Evolutionary conservation across 2,329 filamentous ascomycete genomes (phyloP), one percentile per base, ranked within the genome.

Genomic region (Colletotrichum orbiculare): DNA sequence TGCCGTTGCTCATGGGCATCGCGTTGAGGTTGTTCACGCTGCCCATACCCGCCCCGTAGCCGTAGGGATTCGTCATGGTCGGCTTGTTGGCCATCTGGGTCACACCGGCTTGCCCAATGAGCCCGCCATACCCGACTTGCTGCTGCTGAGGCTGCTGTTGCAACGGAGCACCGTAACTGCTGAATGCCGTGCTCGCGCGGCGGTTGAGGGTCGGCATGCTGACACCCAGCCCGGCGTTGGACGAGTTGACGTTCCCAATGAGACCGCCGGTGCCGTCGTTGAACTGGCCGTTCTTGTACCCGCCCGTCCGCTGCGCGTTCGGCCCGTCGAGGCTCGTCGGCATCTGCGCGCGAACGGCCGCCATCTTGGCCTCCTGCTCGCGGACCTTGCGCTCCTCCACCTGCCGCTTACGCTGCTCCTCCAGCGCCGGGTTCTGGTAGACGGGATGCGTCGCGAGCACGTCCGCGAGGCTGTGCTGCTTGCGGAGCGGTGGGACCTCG

Each of bases 381-480:
- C 73, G 73, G 10, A 76, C 76, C 10, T 77, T 74, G 2, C 78
- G 78, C 6, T 74, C 73, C 12, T 81, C 79, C 61, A 82, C 78
- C 37, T 79, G 75, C 8, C 74, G 76, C 4, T 76, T 76, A 48
- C 77, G 74, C 13, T 83, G 79, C 5, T 75, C 76, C 10, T 78
- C 74, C n/a, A 78, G 75, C 1, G 78, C 76, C 37, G 84, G 78
- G 0, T 61, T 53, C 9, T 80, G 81, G 42, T 77, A 70, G 34
- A 76, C 72, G 6, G 82, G 81, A 54, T 84, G 80, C 1, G 75
- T 78, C 15, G 76, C 73, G 4, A 88, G 77, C 6, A 92, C 79
- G 68, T 90, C 85, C 0, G 89, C 88, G 77, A 92, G 79, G 69
- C 84, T 87, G 61, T 86, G 78, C 6, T 81, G 61, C 57, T 61